These are phyloP conservation scores for Apiotrichum veenhuisii DNA, from an alignment of 1,284 basidiomycete genomes.

Conservation along the genomic window DNA sequence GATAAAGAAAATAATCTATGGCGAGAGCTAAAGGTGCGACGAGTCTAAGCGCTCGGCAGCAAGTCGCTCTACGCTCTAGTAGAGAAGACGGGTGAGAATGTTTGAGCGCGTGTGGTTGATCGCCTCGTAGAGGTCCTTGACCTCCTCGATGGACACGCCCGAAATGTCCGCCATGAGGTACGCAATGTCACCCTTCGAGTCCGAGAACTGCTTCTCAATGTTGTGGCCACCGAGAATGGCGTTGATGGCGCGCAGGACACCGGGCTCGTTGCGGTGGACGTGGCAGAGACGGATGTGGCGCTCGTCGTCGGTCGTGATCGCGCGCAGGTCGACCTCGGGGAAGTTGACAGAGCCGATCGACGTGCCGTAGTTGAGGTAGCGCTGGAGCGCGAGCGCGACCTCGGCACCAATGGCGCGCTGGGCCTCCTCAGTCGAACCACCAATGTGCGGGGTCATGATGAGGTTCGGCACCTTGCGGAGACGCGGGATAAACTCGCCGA, in stretches of 20 bases:
- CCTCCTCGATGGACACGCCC: constrained; percentile 76
- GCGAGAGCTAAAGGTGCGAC: no score
- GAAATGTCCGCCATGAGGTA: constrained; percentile 90
- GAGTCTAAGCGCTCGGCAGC: no score
- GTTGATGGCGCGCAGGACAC: constrained; percentile 94
- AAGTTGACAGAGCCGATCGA: constrained; percentile 95
- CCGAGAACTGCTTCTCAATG: constrained; percentile 98
- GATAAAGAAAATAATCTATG: not conserved
- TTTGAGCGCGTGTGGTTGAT: constrained; percentile 80
- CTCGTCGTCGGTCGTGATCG: constrained; percentile 77
- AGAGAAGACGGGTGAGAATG: constrained; percentile 78
- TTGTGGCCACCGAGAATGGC: constrained; percentile 87
- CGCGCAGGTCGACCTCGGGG: constrained; percentile 94
- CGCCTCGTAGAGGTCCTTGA: constrained; percentile 74
- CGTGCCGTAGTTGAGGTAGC: constrained; percentile 91
- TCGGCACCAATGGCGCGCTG: constrained; percentile 97
- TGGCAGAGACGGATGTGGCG: constrained; percentile 86
- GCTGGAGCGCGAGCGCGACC: constrained; percentile 76
- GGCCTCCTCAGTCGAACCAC: constrained; percentile 97
- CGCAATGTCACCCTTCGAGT: constrained; percentile 87
- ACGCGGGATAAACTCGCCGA: constrained; percentile 74
- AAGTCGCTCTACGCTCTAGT: constrained; percentile 23
- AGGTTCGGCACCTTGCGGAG: constrained; percentile 76
- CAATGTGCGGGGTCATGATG: constrained; percentile 96
- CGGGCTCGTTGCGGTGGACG: constrained; percentile 95